Base-by-base conservation (phyloP, 345 rosid genomes). In the Psidium guajava region DNA sequence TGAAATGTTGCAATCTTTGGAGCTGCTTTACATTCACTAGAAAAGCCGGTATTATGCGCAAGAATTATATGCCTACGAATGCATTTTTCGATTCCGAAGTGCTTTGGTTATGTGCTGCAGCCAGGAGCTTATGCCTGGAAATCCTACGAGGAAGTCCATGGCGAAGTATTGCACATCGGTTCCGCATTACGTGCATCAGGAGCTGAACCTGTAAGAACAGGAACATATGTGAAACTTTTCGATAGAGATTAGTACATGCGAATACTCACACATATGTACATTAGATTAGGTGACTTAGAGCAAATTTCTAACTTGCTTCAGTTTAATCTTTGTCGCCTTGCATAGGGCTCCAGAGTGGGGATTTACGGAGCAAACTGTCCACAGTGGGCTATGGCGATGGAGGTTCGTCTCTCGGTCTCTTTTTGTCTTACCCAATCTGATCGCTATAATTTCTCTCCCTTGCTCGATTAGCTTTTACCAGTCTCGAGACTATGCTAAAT, bases 341-440 rank as follows among this genome's bases (percentile, higher is more conserved):
- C 69, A 83, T 87, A 97, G 99, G 99, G 98, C 18, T 88, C 89
- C 83, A 94, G 95, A 53, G 88, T 97, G 86, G 99, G 99, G 55
- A 92, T 97, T 51, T 97, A 95, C 82, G 99, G 99, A 88, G 90
- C 93, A 49, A 97, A 97, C 89, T 95, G 99, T 87, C 99, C 98
- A 10, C 94, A 97, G 73, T 97, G 99, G 99, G 91, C 93, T 90
- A 90, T 91, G 85, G 98, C 98, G 40, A 97, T 97, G 99, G 98
- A 97, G 98, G 99, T 95, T 82, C 86, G 53, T 56, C 86, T 50
- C 83, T 85, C 81, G 54, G 49, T 16, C 32, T 82, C 58, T 13
- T 50, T 69, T 69, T 69, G 47, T 69, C 80, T 69, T 69, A 32
- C 77, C 47, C 24, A 69, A 36, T 36, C 24, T 18, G 77, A 69